Base-by-base conservation (phyloP, 352 stramenopile species). In the Elongisporangium anandrum region DNA sequence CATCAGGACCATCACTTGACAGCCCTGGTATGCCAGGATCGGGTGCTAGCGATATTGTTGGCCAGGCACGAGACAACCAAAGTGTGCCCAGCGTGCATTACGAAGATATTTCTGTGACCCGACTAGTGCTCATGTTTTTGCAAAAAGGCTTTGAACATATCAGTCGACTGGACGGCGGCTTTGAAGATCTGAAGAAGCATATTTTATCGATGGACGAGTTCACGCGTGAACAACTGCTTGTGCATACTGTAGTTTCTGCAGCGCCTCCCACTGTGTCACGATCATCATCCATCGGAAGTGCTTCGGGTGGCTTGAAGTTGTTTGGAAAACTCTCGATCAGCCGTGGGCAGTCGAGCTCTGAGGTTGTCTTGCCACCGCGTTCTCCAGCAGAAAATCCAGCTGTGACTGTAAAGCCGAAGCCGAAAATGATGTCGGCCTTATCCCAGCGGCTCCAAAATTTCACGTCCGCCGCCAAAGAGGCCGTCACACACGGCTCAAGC, bases 121-220 rank as follows among this genome's bases (percentile, higher is more conserved):
- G 83, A 17, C 65, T 96, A 2, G 81, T 95, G 41, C 57, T 94
- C 8, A 87, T 95, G 72, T 95, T 96, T 56, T 64, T 95, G 12
- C 81, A 95, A 56, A 91, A 94, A 10, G 87, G 84, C 0, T 96
- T 95, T 50, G 82, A 92, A 62, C 84, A 93, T 51, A 86, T 96
- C 17, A 94, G 87, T 57, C 79, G 83, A 9, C 63, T 96, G 0
- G 81, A 92, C 21, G 87, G 87, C 19, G 84, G 88, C 0, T 94
- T 95, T 56, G 82, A 90, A 2, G 80, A 89, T 41, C 65, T 96
- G n/a, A 85, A 90, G 50, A 65, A 77, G 17, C 75, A 73, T 49
- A 88, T 96, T 21, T 53, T 73, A 41, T 65, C 57, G 4, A 85
- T 92, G 66, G 83, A 93, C 20, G 45, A 67, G 20, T 89, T 88